A percentile compares a stretch with the other conserved stretches of the same genome.
Evolutionary conservation across 257 asterid genomes (phyloP).

Genomic region (Handroanthus guayacan): DNA sequence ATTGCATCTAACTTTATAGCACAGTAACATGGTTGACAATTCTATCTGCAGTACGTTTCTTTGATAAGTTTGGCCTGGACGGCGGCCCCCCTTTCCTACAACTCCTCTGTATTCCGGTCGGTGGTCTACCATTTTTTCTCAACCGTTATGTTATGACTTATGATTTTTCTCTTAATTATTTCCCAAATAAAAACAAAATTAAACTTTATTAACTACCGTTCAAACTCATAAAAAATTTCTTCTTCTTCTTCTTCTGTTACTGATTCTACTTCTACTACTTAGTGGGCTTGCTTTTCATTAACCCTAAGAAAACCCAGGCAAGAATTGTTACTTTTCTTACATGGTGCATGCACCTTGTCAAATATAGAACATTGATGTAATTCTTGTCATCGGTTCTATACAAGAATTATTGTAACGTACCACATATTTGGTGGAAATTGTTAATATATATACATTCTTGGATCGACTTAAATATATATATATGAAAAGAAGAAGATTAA

Average conservation of each 20-base stretch:
- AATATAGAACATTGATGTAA: slow-evolving; percentile 20
- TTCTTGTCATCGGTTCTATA: not conserved
- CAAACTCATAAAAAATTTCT: slow-evolving; percentile 1
- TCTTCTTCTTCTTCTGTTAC: not conserved
- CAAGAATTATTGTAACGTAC: not conserved
- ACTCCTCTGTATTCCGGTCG: slow-evolving; percentile 37
- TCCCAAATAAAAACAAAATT: slow-evolving; percentile 43
- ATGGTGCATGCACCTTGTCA: slow-evolving; percentile 34
- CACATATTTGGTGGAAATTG: slow-evolving; percentile 25
- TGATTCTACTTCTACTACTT: not conserved
- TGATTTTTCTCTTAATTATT: not conserved
- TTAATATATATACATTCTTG: slow-evolving; percentile 4
- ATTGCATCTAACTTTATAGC: not conserved
- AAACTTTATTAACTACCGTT: slow-evolving; percentile 37
- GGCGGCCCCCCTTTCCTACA: slow-evolving; percentile 28
- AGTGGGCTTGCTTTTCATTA: not conserved
- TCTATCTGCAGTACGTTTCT: not conserved
- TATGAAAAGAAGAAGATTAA: no score
- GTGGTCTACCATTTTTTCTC: slow-evolving; percentile 6
- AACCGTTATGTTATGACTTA: not conserved
- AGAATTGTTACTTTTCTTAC: slow-evolving; percentile 8
- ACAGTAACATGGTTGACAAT: not conserved
- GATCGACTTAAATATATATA: not conserved
- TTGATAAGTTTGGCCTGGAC: slow-evolving; percentile 34
- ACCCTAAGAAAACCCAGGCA: slow-evolving; percentile 37